Percentiles rank a stretch among this genome's conserved stretches.
Evolutionary conservation across 768 basidiomycete genomes (phyloP).

Genomic region (Termitomyces sp.): DNA sequence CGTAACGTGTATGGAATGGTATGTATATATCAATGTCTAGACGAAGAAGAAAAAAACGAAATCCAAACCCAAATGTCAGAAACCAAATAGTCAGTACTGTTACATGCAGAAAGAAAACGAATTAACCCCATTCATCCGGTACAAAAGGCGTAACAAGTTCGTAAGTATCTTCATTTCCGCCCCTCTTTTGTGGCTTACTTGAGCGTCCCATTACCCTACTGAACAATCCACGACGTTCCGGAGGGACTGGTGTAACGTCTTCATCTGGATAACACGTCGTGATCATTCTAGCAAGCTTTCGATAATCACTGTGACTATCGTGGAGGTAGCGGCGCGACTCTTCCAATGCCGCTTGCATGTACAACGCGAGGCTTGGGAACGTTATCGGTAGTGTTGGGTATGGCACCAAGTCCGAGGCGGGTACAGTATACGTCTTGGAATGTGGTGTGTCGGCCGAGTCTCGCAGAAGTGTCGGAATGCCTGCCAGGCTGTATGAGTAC

Average conservation of each 20-base stretch:
- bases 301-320: slow-evolving; percentile 59
- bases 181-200: slow-evolving; percentile 39
- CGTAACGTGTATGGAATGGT: not conserved
- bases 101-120: no score
- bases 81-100: not conserved
- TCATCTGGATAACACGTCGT: slow-evolving; percentile 61
- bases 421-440: slow-evolving; percentile 72
- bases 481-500: slow-evolving; percentile 64
- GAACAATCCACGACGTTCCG: slow-evolving; percentile 46
- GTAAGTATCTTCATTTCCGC: slow-evolving; percentile 75
- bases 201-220: slow-evolving; percentile 58
- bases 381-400: slow-evolving; percentile 71
- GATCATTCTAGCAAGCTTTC: slow-evolving; percentile 68
- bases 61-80: not conserved
- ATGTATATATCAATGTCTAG: not conserved
- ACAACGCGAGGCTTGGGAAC: slow-evolving; percentile 73
- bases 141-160: slow-evolving; percentile 83
- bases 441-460: slow-evolving; percentile 59
- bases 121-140: slow-evolving; percentile 67
- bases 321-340: slow-evolving; percentile 58
- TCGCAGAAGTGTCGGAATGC: slow-evolving; percentile 57
- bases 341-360: slow-evolving; percentile 67
- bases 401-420: slow-evolving; percentile 53
- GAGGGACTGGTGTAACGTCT: slow-evolving; percentile 22
- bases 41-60: not conserved